Evolutionary conservation across 257 asterid species (phyloP), one percentile per base, ranked within the genome.

Genomic region (Lycium barbarum): DNA sequence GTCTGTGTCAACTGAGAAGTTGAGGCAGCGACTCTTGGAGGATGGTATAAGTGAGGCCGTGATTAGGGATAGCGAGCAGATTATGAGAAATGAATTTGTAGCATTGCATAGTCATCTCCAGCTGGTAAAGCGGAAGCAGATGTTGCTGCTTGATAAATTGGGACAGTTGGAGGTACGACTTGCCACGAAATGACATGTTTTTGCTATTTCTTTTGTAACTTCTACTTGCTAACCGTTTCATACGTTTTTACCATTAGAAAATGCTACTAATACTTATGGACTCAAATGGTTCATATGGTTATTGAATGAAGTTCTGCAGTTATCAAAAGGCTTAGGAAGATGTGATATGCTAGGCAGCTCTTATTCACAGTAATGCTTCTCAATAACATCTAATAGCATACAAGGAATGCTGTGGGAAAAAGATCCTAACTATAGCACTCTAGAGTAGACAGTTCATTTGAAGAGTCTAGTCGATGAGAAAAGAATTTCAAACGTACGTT

Each of bases 101-200:
- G 83, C 51, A 38, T 59, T 82, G 85, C 84, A 80, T 40, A 79
- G 55, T 66, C 83, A 72, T n/a, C 66, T 86, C 40, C 65, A 83
- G 58, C 86, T 54, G 78, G 85, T 83, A 57, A 86, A 83, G 86
- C 86, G 71, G 55, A 84, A 86, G 54, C 86, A 86, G 59, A 40
- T 84, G 43, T 71, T 57, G 18, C 85, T 86, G 45, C 58, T 83
- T 47, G 86, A 83, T 22, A 83, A 84, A 40, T 59, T 86, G 84
- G 86, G 88, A 10, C 88, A 86, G n/a, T 79, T 86, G 73, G 88
- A 86, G 88, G 88, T 86, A 66, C 67, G 82, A 78, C 65, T 49
- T 78, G 65, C 65, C 14, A 33, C 13, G 22, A 76, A 14, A 76
- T 76, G 82, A 49, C 81, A 49, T 2, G 10, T 0, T 74, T 47